These are phyloP conservation scores for Sisymbrium altissimum DNA, from an alignment of 345 rosid species.

Conservation along the genomic window DNA sequence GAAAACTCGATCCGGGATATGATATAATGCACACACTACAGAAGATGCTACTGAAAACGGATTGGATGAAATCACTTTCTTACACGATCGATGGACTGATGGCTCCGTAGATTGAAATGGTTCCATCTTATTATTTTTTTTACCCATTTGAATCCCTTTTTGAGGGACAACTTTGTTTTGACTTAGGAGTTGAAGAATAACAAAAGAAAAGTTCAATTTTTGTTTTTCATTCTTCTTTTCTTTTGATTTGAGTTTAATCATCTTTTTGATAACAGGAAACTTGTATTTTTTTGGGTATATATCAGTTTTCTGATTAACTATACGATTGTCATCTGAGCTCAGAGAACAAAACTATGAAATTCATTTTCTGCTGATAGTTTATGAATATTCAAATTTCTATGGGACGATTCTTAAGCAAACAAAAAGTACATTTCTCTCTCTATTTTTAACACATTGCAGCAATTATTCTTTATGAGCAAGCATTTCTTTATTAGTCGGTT, in stretches of 20 bases:
- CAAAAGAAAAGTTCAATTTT: not conserved
- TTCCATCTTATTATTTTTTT: conserved; percentile 17
- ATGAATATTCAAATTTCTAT: too few species aligned
- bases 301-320: not conserved
- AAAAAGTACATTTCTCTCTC: too few species aligned
- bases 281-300: not conserved
- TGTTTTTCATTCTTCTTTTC: not conserved
- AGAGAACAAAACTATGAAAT: not conserved
- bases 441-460: too few species aligned
- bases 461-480: too few species aligned
- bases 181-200: conserved; percentile 13
- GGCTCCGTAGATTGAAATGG: conserved; percentile 62
- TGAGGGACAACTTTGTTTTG: conserved; percentile 18
- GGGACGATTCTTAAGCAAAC: too few species aligned
- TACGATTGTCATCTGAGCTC: not conserved
- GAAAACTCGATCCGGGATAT: conserved; percentile 88
- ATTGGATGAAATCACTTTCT: conserved; percentile 92
- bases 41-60: conserved; percentile 69
- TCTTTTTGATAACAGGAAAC: not conserved
- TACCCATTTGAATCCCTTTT: conserved; percentile 38
- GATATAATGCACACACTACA: conserved; percentile 85
- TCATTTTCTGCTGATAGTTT: too few species aligned
- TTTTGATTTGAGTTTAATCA: conserved; percentile 10
- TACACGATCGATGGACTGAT: conserved; percentile 95
- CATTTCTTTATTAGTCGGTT: too few species aligned